A percentile compares a stretch with the other conserved stretches of the same genome.
phyloP scores from a whole-genome alignment of 2,329 filamentous ascomycete species.

The Aureobasidium lini region DNA sequence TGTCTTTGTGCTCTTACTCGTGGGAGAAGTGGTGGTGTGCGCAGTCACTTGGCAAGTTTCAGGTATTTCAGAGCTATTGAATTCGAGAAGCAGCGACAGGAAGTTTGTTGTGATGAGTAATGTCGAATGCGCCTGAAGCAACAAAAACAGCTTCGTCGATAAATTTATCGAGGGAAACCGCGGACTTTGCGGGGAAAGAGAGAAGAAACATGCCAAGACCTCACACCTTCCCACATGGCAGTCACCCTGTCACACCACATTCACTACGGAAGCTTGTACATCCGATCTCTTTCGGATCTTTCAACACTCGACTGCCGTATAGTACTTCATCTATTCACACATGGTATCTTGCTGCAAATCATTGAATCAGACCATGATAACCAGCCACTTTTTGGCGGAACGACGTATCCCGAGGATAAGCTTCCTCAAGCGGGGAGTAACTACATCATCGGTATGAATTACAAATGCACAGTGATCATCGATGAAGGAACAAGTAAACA shows the following conservation, averaged over 20 bases:
- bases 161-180: not conserved
- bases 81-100: not conserved
- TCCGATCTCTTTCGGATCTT: too few species aligned
- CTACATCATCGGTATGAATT: conserved; percentile 9
- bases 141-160: not conserved
- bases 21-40: too few species aligned
- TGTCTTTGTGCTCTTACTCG: not conserved
- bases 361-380: too few species aligned
- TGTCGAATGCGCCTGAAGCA: not conserved
- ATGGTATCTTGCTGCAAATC: too few species aligned
- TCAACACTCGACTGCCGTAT: too few species aligned
- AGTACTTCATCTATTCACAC: too few species aligned
- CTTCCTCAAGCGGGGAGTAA: not conserved
- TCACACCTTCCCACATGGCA: not conserved
- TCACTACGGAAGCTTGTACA: too few species aligned
- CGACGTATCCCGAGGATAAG: not conserved
- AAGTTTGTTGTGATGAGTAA: not conserved
- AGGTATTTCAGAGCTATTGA: not conserved
- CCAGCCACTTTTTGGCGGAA: too few species aligned
- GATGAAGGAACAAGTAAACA: not conserved
- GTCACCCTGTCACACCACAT: not conserved
- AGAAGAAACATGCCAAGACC: conserved; percentile 2
- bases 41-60: not conserved
- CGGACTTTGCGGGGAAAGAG: conserved; percentile 2
- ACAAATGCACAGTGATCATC: conserved; percentile 1